phyloP scores from a whole-genome alignment of 306 rosid genomes.

The Cucurbita maxima region DNA sequence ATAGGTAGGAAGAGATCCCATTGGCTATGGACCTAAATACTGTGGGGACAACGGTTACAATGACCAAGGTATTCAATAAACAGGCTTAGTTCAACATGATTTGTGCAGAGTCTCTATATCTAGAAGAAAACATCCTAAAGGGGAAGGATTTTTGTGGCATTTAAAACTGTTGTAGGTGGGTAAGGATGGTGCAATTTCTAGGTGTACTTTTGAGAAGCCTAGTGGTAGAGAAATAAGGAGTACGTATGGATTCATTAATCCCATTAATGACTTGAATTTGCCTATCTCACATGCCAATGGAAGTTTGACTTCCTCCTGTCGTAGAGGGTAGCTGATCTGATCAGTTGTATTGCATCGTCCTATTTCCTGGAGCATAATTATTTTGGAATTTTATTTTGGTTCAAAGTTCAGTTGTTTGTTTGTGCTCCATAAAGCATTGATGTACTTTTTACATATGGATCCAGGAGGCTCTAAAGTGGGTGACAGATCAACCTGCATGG shows the following conservation, averaged over 20 bases:
- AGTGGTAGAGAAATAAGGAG: not conserved
- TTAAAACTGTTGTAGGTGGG: not conserved
- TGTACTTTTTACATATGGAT: conserved; percentile 5
- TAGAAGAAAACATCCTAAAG: not conserved
- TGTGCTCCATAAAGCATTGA: conserved; percentile 7
- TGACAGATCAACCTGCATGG: conserved; percentile 87
- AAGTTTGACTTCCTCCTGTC: not conserved
- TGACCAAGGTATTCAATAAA: not conserved
- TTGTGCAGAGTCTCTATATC: not conserved
- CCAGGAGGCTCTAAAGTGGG: conserved; percentile 88
- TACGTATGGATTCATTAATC: not conserved
- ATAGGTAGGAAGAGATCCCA: not conserved
- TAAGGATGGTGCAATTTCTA: not conserved
- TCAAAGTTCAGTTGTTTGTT: not conserved
- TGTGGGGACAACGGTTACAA: not conserved
- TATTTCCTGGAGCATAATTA: not conserved
- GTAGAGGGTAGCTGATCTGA: not conserved
- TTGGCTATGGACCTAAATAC: not conserved
- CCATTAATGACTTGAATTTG: not conserved
- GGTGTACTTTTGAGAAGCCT: not conserved
- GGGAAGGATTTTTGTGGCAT: not conserved
- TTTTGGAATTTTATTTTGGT: not conserved
- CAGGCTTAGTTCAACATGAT: not conserved
- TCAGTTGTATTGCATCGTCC: not conserved
- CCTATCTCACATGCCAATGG: not conserved